Evolutionary conservation across 1,139 yeast species (phyloP).

Genomic region (Saccharomyces hybrid): DNA sequence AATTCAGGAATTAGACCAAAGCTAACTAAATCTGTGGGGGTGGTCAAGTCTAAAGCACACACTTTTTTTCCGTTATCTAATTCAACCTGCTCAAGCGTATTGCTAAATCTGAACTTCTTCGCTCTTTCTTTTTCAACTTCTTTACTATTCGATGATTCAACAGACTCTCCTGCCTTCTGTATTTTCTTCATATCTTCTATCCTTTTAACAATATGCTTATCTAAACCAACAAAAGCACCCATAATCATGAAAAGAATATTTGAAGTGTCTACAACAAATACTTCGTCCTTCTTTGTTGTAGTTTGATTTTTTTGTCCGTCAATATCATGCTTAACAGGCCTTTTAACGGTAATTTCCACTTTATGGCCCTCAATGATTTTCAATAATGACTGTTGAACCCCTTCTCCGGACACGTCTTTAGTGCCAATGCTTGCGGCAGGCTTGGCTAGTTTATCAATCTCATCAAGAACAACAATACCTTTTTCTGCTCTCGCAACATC

Average conservation of each 20-base stretch:
- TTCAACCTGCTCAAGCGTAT: constrained; percentile 30
- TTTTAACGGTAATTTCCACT: constrained; percentile 39
- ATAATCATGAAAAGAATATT: constrained; percentile 44
- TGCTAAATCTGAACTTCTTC: constrained; percentile 17
- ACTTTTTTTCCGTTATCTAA: constrained; percentile 32
- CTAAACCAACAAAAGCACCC: constrained; percentile 52
- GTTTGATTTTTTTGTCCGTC: constrained; percentile 31
- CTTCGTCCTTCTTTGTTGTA: constrained; percentile 33
- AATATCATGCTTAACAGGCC: constrained; percentile 33
- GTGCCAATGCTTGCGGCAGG: constrained; percentile 38
- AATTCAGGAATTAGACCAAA: constrained; percentile 49
- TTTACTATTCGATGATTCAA: neutral
- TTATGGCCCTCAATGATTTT: constrained; percentile 47
- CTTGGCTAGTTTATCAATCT: constrained; percentile 45
- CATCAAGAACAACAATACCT: constrained; percentile 49
- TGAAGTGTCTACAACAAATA: constrained; percentile 42
- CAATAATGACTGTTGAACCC: constrained; percentile 48
- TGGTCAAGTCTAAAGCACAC: constrained; percentile 37
- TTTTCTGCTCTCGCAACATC: constrained; percentile 43
- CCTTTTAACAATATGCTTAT: constrained; percentile 37
- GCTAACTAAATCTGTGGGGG: constrained; percentile 40
- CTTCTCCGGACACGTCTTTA: constrained; percentile 51
- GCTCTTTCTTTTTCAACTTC: constrained; percentile 9
- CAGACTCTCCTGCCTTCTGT: constrained; percentile 8
- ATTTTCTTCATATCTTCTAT: constrained; percentile 17